Evolutionary conservation across 2,329 filamentous ascomycete genomes (phyloP), one percentile per base, ranked within the genome.

Genomic region (Verticillium dahliae): DNA sequence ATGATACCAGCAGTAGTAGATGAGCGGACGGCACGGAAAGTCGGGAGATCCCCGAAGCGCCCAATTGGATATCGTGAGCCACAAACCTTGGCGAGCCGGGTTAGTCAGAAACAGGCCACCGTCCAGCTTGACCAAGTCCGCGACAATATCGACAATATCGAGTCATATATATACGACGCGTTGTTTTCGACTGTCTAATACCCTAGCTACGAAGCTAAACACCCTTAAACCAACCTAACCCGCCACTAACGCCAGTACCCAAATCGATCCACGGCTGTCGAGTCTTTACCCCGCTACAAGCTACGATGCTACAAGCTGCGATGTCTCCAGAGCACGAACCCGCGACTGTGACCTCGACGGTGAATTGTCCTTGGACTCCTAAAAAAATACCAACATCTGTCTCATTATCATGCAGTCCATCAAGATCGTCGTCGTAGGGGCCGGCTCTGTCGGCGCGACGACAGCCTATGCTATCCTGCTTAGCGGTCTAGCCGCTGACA

Each of bases 361-460:
- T 22, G 39, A 45, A 11, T 22, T 50, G 27, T 27, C 4, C 27
- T 27, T 27, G 4, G 18, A 9, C n/a, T 22, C 9, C 45, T 11
- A 9, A 9, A 10, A 7, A 4, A 10, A 3, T 27, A 11, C 15
- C 39, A 41, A 2, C 39, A 50, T 10, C 45, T 50, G 2, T 3
- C 45, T 50, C 9, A 50, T 9, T 31, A 56, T 13, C 56, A 37
- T 39, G 18, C 60, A 70, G 68, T 63, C 64, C 61, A 69, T 69
- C 67, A 71, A 72, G 52, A 67, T 71, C 62, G 68, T 58, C 56
- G 58, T 63, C 55, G 60, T 63, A 33, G 62, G 62, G 34, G 62
- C 58, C 15, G 71, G 71, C 57, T 70, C 69, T 14, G 71, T 73
- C 18, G 71, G 71, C 33, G 68, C 70, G 27, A 72, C 71, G 9